Base-by-base conservation (phyloP, 2,329 filamentous ascomycete species). In the Raffaelea arxii region DNA sequence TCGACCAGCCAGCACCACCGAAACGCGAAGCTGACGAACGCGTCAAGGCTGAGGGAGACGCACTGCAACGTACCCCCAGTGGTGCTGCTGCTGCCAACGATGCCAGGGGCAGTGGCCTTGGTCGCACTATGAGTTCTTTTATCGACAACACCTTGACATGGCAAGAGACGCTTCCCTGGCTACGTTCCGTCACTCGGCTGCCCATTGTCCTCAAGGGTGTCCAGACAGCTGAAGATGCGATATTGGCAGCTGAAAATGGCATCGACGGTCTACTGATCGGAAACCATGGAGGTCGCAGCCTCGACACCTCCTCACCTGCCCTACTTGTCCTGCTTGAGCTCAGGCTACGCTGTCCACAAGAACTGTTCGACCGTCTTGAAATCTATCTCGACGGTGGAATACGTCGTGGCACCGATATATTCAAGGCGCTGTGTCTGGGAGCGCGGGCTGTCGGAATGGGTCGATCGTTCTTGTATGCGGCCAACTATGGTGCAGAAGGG, bases 171-270 rank as follows among this genome's bases (percentile, higher is more conserved):
- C 67, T 86, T 2, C 64, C 70, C 4, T 86, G 82, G 80, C 57
- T 86, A 21, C 75, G 80, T 66, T 71, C 67, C 48, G 72, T 77
- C 25, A 70, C 62, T 2, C 71, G 71, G 0, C 68, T 78, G 7
- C 65, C 79, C 56, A 53, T 86, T 67, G 65, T 81, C 52, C 42
- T 87, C 23, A 88, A 87, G 61, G 83, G 83, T 0, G 75, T 88
- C n/a, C 81, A 86, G 64, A 77, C 74, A 14, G 74, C 77, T 0
- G 66, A 69, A 36, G 84, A 88, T 59, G 82, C 82, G 14, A 65
- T 70, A 44, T 70, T 67, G 53, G 78, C 78, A 2, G 56, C 70
- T 12, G 81, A 42, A 14, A 14, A 24, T 14, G 40, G 40, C 11
- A 24, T 46, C 41, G 41, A 39, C 49, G 30, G 79, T 0, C 83